These are phyloP conservation scores for Neurospora sp. DNA, from an alignment of 495 filamentous ascomycete species.

Conservation along the genomic window DNA sequence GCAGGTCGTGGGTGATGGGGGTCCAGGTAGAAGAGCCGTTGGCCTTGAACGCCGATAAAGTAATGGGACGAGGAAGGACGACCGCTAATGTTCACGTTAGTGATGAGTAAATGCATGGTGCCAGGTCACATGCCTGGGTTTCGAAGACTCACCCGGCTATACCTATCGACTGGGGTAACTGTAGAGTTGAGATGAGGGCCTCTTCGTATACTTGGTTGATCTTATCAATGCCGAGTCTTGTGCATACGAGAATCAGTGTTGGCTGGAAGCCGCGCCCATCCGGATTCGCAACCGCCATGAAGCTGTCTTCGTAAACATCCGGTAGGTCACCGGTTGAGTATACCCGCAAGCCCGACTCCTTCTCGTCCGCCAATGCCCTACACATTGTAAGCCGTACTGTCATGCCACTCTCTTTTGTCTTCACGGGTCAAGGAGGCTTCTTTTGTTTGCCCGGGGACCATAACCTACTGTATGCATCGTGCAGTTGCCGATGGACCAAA, in stretches of 20 bases:
- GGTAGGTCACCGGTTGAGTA: conserved; percentile 84
- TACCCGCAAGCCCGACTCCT: conserved; percentile 54
- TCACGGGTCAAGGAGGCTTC: not conserved
- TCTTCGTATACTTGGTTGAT: conserved; percentile 90
- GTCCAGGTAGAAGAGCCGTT: conserved; percentile 88
- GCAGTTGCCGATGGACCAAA: conserved; percentile 98
- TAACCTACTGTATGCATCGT: conserved; percentile 81
- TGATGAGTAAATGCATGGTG: not conserved
- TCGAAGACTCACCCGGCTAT: conserved; percentile 74
- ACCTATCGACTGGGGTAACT: conserved; percentile 82
- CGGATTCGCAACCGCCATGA: conserved; percentile 61
- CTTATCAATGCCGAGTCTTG: conserved; percentile 83
- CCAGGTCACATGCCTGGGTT: not conserved
- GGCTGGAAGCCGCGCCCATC: conserved; percentile 59
- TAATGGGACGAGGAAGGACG: conserved; percentile 93
- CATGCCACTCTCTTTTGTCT: not conserved
- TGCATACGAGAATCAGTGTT: conserved; percentile 80
- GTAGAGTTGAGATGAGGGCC: conserved; percentile 67
- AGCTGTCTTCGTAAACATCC: conserved; percentile 85
- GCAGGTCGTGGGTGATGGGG: conserved; percentile 71
- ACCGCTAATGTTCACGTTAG: conserved; percentile 45
- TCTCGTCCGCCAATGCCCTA: conserved; percentile 61
- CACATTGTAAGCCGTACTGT: conserved; percentile 14
- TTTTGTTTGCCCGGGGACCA: not conserved
- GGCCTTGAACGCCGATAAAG: conserved; percentile 89